A percentile compares a stretch with the other conserved stretches of the same genome.
phyloP scores from a whole-genome alignment of 1,284 basidiomycete genomes.

The Naganishia sp. region DNA sequence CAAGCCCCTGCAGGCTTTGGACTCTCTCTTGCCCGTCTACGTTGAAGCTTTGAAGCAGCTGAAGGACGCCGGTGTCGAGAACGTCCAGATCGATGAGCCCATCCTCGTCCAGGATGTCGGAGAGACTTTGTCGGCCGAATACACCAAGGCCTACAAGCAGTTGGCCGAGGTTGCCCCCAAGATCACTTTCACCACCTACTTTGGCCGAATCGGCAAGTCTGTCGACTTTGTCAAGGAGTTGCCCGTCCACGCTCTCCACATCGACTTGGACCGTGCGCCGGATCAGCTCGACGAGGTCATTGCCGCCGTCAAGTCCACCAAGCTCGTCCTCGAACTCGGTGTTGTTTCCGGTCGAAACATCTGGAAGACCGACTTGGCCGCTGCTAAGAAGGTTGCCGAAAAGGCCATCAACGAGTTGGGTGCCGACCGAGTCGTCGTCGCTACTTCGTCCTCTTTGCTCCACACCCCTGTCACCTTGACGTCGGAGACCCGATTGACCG shows the following conservation, averaged over 20 bases:
- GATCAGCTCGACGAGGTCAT: conserved; percentile 83
- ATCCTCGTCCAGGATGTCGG: conserved; percentile 90
- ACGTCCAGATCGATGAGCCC: conserved; percentile 97
- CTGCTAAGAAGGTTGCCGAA: conserved; percentile 78
- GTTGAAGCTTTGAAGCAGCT: conserved; percentile 86
- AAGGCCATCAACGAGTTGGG: conserved; percentile 82
- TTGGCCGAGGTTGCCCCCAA: conserved; percentile 82
- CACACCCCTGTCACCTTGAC: conserved; percentile 96
- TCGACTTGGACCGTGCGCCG: conserved; percentile 93
- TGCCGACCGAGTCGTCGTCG: conserved; percentile 83
- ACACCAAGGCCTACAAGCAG: conserved; percentile 75
- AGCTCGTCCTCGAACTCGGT: conserved; percentile 86
- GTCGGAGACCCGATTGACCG: conserved; percentile 87
- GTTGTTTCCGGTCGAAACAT: conserved; percentile 98
- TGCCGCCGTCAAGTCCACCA: conserved; percentile 77
- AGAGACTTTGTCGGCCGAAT: conserved; percentile 76
- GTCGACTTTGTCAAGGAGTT: conserved; percentile 87
- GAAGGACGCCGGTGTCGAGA: conserved; percentile 87
- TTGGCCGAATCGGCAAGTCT: conserved; percentile 93
- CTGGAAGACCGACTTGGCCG: conserved; percentile 96
- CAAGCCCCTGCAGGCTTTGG: conserved; percentile 85
- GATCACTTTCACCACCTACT: conserved; percentile 93
- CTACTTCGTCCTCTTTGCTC: conserved; percentile 95
- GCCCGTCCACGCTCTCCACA: conserved; percentile 90
- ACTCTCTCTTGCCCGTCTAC: conserved; percentile 90